A percentile compares a stretch with the other conserved stretches of the same genome.
Conservation (phyloP, 2,329 filamentous ascomycete genomes). For the Trichoderma lentiforme region DNA sequence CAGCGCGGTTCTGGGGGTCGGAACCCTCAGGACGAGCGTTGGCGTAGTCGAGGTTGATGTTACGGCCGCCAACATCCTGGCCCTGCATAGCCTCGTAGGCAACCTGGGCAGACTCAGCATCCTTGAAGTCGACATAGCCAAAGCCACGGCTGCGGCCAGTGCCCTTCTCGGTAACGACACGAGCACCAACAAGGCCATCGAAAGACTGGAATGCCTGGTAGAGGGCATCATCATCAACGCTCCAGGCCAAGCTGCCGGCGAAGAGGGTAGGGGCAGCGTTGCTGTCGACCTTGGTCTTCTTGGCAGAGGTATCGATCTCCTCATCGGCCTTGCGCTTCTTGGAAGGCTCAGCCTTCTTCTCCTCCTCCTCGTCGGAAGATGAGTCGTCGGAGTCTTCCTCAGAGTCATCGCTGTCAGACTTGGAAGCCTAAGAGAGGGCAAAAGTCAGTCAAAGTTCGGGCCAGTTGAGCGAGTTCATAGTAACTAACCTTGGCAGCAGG, state of each 20-base stretch:
- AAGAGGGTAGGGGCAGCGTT: slow-evolving; percentile 65
- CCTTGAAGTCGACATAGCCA: slow-evolving; percentile 85
- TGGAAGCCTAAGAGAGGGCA: slow-evolving; percentile 20
- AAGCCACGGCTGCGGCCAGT: slow-evolving; percentile 85
- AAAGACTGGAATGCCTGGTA: slow-evolving; percentile 77
- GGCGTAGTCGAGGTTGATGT: slow-evolving; percentile 76
- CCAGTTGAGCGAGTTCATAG: neutral
- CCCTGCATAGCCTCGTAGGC: slow-evolving; percentile 74
- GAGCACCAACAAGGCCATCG: slow-evolving; percentile 67
- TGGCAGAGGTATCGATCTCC: slow-evolving; percentile 49
- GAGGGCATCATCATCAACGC: slow-evolving; percentile 79
- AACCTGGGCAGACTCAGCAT: slow-evolving; percentile 62
- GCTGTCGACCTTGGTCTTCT: slow-evolving; percentile 65
- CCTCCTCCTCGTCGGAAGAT: slow-evolving; percentile 36
- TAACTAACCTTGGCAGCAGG: slow-evolving; percentile 27
- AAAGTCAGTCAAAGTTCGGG: neutral
- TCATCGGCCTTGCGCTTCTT: slow-evolving; percentile 51
- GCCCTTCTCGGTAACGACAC: slow-evolving; percentile 80
- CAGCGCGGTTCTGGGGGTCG: slow-evolving; percentile 53
- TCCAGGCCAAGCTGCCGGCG: slow-evolving; percentile 88
- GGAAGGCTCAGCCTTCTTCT: slow-evolving; percentile 39
- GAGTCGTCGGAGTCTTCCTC: slow-evolving; percentile 37
- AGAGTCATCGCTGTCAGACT: slow-evolving; percentile 31
- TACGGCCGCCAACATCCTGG: slow-evolving; percentile 68
- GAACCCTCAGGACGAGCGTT: slow-evolving; percentile 59